Base-by-base conservation (phyloP, 192 early-diverging fungal species). In the Lobulomyces angularis region DNA sequence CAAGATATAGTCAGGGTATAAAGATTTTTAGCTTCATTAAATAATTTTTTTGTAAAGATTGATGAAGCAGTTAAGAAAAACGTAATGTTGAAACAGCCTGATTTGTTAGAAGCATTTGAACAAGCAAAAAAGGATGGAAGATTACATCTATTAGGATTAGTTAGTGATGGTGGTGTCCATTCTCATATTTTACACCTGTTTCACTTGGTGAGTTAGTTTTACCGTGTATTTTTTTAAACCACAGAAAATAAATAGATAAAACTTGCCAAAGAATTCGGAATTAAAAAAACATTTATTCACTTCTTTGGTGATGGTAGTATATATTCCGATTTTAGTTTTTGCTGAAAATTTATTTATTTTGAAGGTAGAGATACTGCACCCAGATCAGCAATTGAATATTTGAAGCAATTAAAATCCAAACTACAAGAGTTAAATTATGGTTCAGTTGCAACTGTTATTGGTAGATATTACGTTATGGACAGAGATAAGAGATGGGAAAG, bases 401-500 rank as follows among this genome's bases (percentile, higher is more conserved):
- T 93, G 43, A 51, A 67, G 46, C 65, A 84, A 50, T 67, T 95
- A 50, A 49, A 74, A 9, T 77, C 79, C 27, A 61, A 63, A 43
- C 64, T 72, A 16, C 60, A 21, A 40, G 38, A 24, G 44, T 56
- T 62, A 36, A 37, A 50, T 17, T 96, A 90, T 64, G 91, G 93
- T 43, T 67, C 69, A 49, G 34, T 99, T n/a, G 91, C 93, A 9
- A 90, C 88, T 23, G 79, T 97, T 38, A 67, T 79, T 8, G 96
- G 96, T 20, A 81, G 96, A 35, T 99, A 99, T 80, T 99, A 95
- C 58, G 93, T 93, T 42, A 99, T 99, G 96, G 96, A 99, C 62
- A 86, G 96, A 59, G 96, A 99, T 65, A 99, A 99, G 81, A 83
- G 96, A 45, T 99, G 96, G 96, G 96, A 99, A 74, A 79, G 96